Base-by-base conservation (phyloP, 225 moss, liverwort and hornwort genomes). In the Physcomitrium patens region DNA sequence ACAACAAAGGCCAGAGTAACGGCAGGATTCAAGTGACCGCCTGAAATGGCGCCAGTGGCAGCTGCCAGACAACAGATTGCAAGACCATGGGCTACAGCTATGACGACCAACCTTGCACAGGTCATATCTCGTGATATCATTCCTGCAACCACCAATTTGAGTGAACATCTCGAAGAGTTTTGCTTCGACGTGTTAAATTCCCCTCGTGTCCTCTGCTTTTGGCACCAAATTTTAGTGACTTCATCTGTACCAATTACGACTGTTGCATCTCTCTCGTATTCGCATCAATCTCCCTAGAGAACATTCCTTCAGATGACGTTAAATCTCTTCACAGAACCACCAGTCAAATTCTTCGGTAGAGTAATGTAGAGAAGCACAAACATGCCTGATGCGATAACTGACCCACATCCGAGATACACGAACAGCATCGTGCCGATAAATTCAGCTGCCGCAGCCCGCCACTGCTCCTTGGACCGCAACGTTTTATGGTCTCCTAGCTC, bases 361-460 rank as follows among this genome's bases (percentile, higher is more conserved):
- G 23, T 72, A 28, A 67, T 52, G 18, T 7, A 72, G 6, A 12
- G 46, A 45, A 60, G 28, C 31, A 52, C 15, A 69, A 48, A 61
- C 80, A 56, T 92, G 79, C 99, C 95, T 84, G 99, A 85, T 70
- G 95, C 93, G 77, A 95, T 89, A 44, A 99, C 99, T 52, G 99
- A 99, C 48, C 99, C 99, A 59, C 99, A 99, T 23, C 99, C 99
- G 10, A 99, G 83, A 62, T 86, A 99, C 54, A 99, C 87, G 78
- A 95, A 99, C 74, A 99, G 68, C 63, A 95, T 74, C 5, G 99
- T 99, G 82, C 99, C 99, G 47, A 92, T 74, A 59, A 95, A 92
- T 69, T 99, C 99, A 7, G 99, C 99, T 41, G 90, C 99, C 19
- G 99, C 99, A 57, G 99, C 99, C 79, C 99, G 89, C 99, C 95